These are phyloP conservation scores for Stipa capillata DNA, from an alignment of 176 grass and related monocot genomes.

Conservation along the genomic window DNA sequence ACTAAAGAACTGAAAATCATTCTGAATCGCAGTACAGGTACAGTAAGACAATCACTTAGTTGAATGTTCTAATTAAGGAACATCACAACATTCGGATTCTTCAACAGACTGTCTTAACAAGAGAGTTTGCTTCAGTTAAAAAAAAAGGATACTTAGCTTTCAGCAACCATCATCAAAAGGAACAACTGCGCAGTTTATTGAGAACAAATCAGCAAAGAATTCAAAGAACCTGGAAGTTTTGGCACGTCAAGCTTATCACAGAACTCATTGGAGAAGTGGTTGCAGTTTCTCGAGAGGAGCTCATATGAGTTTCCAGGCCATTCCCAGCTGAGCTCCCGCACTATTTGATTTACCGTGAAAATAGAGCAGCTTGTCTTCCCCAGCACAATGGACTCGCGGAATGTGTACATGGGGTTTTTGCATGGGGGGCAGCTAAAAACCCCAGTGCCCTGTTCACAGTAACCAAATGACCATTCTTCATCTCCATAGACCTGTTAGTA, in stretches of 20 bases:
- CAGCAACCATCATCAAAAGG: not conserved
- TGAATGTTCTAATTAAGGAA: too few species aligned
- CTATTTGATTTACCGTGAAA: conserved; percentile 40
- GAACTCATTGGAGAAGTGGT: conserved; percentile 53
- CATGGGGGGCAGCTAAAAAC: conserved; percentile 51
- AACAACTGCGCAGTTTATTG: not conserved
- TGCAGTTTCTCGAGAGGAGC: conserved; percentile 57
- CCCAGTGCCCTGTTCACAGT: conserved; percentile 45
- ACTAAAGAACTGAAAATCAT: not conserved
- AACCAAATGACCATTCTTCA: conserved; percentile 62
- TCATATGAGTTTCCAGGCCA: conserved; percentile 56
- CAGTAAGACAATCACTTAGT: not conserved
- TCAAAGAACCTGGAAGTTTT: conserved; percentile 45
- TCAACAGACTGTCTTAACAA: too few species aligned
- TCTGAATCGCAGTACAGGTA: not conserved
- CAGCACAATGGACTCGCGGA: conserved; percentile 43
- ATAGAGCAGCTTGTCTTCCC: conserved; percentile 46
- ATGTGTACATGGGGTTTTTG: conserved; percentile 56
- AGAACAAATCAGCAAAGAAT: not conserved
- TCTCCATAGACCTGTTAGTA: conserved; percentile 42
- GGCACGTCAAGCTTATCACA: conserved; percentile 46
- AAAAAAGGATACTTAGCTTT: too few species aligned
- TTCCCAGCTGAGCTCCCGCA: conserved; percentile 35
- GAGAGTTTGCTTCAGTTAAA: too few species aligned
- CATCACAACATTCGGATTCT: too few species aligned